Percentiles rank a stretch among this genome's conserved stretches.
Evolutionary conservation across 352 stramenopile species (phyloP).

Genomic region (Globisporangium nagaii): DNA sequence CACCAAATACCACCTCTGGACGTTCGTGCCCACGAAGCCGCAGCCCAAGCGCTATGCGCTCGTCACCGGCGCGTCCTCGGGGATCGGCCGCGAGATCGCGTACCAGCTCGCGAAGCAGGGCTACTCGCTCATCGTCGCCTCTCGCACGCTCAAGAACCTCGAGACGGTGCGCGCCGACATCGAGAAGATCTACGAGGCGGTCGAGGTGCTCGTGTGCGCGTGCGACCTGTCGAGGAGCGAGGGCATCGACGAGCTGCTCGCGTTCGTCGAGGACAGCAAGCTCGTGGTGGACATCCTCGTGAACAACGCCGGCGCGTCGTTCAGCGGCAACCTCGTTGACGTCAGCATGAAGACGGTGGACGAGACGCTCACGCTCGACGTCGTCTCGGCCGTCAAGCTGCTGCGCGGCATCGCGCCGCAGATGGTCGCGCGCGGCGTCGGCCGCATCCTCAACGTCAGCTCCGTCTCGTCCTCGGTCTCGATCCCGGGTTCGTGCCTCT

Average conservation of each 20-base stretch:
- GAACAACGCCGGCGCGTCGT: conserved; percentile 65
- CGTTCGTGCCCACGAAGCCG: conserved; percentile 39
- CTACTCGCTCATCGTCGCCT: conserved; percentile 71
- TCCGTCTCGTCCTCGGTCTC: conserved; percentile 47
- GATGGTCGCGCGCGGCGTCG: conserved; percentile 59
- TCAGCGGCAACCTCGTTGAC: conserved; percentile 33
- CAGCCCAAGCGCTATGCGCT: conserved; percentile 58
- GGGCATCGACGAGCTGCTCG: conserved; percentile 47
- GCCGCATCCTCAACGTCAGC: conserved; percentile 74
- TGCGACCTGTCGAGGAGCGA: conserved; percentile 49
- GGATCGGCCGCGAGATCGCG: conserved; percentile 73
- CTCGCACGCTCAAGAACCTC: conserved; percentile 49
- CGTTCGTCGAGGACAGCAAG: conserved; percentile 49
- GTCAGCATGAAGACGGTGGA: conserved; percentile 19
- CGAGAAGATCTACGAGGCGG: conserved; percentile 57
- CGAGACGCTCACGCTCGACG: conserved; percentile 55
- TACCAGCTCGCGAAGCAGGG: conserved; percentile 75
- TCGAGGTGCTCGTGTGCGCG: conserved; percentile 47
- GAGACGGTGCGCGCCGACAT: conserved; percentile 69
- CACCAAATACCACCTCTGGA: conserved; percentile 45
- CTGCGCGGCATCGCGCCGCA: conserved; percentile 50
- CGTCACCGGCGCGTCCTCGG: conserved; percentile 68
- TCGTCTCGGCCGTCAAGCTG: conserved; percentile 42
- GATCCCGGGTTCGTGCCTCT: conserved; percentile 51
- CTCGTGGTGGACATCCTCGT: conserved; percentile 80